Evolutionary conservation across 164 flowering plant genomes (phyloP).

Genomic region (Magnolia officinalis): DNA sequence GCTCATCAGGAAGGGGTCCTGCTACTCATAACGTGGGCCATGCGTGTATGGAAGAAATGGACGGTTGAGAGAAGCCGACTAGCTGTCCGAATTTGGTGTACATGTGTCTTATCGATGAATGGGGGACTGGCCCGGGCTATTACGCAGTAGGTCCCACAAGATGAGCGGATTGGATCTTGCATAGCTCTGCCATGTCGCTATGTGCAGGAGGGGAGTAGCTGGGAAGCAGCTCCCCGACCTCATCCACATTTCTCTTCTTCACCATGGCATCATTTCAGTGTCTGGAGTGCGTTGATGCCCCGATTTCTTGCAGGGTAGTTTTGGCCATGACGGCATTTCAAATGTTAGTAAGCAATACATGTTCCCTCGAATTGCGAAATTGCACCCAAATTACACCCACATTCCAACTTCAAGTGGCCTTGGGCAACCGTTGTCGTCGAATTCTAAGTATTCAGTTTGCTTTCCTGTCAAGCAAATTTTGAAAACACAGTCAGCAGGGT

Average conservation of each 20-base stretch:
- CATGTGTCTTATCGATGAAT: neutral
- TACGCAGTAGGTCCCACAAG: neutral
- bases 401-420: constrained; percentile 8
- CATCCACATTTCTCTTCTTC: neutral
- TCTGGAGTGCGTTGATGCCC: neutral
- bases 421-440: constrained; percentile 24
- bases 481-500: constrained; percentile 15
- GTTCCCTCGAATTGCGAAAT: constrained; percentile 1
- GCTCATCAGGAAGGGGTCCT: no score
- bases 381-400: constrained; percentile 1
- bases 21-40: no score
- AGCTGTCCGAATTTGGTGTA: neutral
- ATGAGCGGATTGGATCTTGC: neutral
- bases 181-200: neutral
- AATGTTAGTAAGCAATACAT: constrained; percentile 8
- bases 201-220: neutral
- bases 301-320: constrained; percentile 20
- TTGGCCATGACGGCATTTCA: constrained; percentile 9
- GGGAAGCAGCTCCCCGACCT: neutral
- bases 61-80: neutral
- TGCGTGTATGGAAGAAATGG: neutral
- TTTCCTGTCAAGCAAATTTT: constrained; percentile 20
- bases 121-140: no score
- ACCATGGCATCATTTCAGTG: neutral
- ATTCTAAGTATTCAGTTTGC: constrained; percentile 18